phyloP scores from a whole-genome alignment of 129 eudicot species.

The Pulicaria dysenterica region DNA sequence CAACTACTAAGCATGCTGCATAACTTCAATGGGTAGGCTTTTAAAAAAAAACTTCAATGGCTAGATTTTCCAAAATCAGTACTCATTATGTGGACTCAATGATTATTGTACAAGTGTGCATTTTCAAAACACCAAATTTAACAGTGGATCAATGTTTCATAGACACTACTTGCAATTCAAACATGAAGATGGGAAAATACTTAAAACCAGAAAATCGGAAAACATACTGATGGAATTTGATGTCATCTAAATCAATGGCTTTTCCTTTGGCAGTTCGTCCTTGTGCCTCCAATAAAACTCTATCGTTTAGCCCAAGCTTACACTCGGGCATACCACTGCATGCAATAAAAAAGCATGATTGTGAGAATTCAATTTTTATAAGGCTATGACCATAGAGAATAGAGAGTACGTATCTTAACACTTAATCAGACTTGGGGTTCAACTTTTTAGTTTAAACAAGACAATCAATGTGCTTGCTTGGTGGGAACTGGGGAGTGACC shows the following conservation, averaged over 20 bases:
- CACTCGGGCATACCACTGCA: slow-evolving; percentile 99
- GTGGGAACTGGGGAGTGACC: too few relatives aligned
- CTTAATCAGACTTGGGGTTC: neutral
- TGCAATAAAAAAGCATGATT: slow-evolving; percentile 19
- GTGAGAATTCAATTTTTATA: neutral
- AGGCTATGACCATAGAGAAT: neutral
- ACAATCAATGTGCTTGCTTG: neutral
- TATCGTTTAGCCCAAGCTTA: slow-evolving; percentile 93
- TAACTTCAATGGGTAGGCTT: neutral
- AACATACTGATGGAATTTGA: slow-evolving; percentile 91
- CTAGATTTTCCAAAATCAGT: slow-evolving; percentile 16
- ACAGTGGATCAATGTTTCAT: neutral
- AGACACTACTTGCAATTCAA: slow-evolving; percentile 1
- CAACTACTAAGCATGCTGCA: neutral
- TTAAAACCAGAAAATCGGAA: slow-evolving; percentile 4
- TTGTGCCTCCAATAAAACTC: slow-evolving; percentile 94
- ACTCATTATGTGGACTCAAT: neutral
- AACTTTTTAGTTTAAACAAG: neutral
- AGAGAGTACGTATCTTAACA: neutral
- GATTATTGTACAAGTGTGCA: neutral
- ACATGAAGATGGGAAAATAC: neutral
- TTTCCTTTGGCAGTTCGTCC: slow-evolving; percentile 88
- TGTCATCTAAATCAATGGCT: slow-evolving; percentile 93
- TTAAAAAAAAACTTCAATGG: neutral
- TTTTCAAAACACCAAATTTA: neutral